Base-by-base conservation (phyloP, 257 asterid genomes). In the Prunella vulgaris region DNA sequence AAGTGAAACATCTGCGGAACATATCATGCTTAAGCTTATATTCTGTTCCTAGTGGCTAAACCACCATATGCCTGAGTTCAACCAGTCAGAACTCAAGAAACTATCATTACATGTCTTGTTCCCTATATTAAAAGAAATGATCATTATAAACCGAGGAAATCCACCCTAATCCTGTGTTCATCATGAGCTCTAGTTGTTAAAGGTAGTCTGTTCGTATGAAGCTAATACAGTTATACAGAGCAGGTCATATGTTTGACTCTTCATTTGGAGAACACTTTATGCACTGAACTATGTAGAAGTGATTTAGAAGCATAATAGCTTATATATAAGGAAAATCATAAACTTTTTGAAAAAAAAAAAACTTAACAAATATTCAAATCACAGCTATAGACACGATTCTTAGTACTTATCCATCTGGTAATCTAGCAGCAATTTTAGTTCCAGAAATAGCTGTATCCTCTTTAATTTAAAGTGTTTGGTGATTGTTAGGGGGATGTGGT, bases 401-500 rank as follows among this genome's bases (percentile, higher is more conserved):
- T 59, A 32, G 20, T 33, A 22, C 30, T 25, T 7, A 44, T 49
- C 32, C 35, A 46, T 56, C 69, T 62, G 32, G 46, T 13, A 10
- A 25, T 25, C 6, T 59, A n/a, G n/a, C n/a, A n/a, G n/a, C n/a
- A n/a, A n/a, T n/a, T n/a, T n/a, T n/a, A n/a, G n/a, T n/a, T 37
- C 52, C 58, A 21, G 70, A 63, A 67, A 74, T 38, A 60, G 25
- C 10, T 37, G 60, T 72, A 58, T 10, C 40, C 51, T 38, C 44
- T 72, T 79, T 80, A 27, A 76, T 27, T 67, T 73, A 38, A 64
- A 53, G 32, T 24, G 52, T 25, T 3, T 64, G 76, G 52, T 72
- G 66, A 71, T 38, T 77, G 42, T 64, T 69, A 93, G 98, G 98
- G 95, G 51, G 94, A 93, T 28, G 82, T 83, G 66, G 87, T 89